Evolutionary conservation across 805 yeast species (phyloP).

Genomic region (Lachancea sp.): DNA sequence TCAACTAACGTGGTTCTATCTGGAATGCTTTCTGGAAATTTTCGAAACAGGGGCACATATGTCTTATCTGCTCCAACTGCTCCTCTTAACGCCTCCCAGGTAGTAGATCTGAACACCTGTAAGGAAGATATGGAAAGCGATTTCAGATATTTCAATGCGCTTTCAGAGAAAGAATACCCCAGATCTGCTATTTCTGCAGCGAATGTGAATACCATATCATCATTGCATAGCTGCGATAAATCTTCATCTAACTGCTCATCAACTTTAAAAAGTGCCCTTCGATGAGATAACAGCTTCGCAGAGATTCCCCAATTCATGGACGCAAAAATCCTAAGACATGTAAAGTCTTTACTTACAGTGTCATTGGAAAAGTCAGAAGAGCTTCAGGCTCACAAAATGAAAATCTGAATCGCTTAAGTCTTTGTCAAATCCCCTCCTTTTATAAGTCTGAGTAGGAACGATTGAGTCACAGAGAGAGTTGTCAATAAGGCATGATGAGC

Average conservation of each 20-base stretch:
- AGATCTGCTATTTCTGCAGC: slow-evolving; percentile 1
- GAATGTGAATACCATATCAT: slow-evolving; percentile 4
- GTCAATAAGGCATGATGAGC: too few species aligned
- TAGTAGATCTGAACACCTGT: slow-evolving; percentile 1
- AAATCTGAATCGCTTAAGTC: too few species aligned
- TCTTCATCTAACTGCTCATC: neutral
- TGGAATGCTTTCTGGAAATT: slow-evolving; percentile 6
- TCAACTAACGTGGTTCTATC: neutral
- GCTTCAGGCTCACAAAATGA: too few species aligned
- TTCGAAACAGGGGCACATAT: slow-evolving; percentile 6
- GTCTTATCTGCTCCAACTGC: slow-evolving; percentile 1
- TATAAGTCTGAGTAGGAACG: too few species aligned
- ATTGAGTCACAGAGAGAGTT: too few species aligned
- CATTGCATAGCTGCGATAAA: neutral
- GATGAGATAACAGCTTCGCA: neutral
- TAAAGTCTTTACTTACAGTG: too few species aligned
- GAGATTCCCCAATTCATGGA: neutral
- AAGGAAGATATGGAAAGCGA: neutral
- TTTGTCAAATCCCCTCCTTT: too few species aligned
- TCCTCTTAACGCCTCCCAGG: neutral
- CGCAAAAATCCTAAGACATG: too few species aligned
- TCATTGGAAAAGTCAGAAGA: too few species aligned
- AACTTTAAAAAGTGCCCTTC: slow-evolving; percentile 1
- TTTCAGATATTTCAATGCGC: neutral
- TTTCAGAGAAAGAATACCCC: slow-evolving; percentile 2